A percentile compares a stretch with the other conserved stretches of the same genome.
These are phyloP conservation scores for Kurtzmaniella quercitrusa DNA, from an alignment of 1,139 yeast species.

Conservation along the genomic window DNA sequence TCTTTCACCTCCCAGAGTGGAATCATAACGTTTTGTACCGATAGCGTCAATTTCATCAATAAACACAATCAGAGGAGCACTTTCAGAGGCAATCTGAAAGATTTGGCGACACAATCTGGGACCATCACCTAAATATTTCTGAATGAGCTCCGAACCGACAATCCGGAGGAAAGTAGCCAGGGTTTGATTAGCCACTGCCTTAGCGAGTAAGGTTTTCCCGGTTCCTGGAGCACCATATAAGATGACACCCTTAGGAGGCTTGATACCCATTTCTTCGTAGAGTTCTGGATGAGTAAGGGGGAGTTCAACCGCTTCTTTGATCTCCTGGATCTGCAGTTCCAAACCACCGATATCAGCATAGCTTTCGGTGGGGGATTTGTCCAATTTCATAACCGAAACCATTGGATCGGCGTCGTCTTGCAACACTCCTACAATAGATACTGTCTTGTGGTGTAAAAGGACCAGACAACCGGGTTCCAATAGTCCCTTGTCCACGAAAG, in stretches of 20 bases:
- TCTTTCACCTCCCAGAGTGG: slow-evolving; percentile 95
- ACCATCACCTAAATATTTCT: slow-evolving; percentile 96
- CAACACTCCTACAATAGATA: slow-evolving; percentile 88
- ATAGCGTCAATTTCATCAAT: slow-evolving; percentile 99
- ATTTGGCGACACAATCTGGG: slow-evolving; percentile 93
- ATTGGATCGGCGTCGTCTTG: slow-evolving; percentile 98
- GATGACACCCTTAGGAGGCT: slow-evolving; percentile 98
- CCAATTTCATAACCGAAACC: slow-evolving; percentile 96
- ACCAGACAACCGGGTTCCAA: slow-evolving; percentile 99
- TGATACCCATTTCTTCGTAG: slow-evolving; percentile 98
- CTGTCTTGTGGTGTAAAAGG: slow-evolving; percentile 89
- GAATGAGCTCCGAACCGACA: slow-evolving; percentile 95
- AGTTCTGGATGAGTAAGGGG: slow-evolving; percentile 97
- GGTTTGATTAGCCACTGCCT: slow-evolving; percentile 98
- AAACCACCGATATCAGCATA: slow-evolving; percentile 98
- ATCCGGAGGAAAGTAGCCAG: slow-evolving; percentile 94
- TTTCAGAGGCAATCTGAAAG: slow-evolving; percentile 94
- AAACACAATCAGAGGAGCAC: slow-evolving; percentile 96
- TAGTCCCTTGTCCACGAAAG: slow-evolving; percentile 96
- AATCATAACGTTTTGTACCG: slow-evolving; percentile 95
- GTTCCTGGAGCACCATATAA: slow-evolving; percentile 99
- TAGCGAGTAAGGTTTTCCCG: slow-evolving; percentile 93
- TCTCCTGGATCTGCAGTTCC: slow-evolving; percentile 94
- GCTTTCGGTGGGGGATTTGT: slow-evolving; percentile 94
- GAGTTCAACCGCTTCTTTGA: slow-evolving; percentile 95